These are phyloP conservation scores for Coffea eugenioides DNA, from an alignment of 257 asterid genomes.

Conservation along the genomic window DNA sequence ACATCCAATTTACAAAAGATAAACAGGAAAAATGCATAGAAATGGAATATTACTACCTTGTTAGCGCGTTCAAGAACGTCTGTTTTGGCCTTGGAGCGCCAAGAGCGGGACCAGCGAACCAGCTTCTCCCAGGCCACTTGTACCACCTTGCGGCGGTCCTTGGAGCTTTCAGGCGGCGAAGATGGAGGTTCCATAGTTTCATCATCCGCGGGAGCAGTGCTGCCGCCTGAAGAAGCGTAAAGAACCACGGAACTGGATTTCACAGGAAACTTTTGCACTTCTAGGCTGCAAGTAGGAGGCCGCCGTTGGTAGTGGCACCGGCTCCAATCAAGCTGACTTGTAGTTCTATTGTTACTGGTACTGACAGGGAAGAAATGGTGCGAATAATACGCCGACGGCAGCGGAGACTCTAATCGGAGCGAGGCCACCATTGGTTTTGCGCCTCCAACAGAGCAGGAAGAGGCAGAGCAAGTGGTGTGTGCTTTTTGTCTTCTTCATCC, in stretches of 20 bases:
- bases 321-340: background rate
- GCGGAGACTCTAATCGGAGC: slow-evolving; percentile 33
- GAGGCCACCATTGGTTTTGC: slow-evolving; percentile 54
- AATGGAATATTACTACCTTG: slow-evolving; percentile 41
- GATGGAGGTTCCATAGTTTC: slow-evolving; percentile 33
- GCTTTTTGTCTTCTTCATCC: no score
- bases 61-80: slow-evolving; percentile 86
- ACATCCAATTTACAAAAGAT: background rate
- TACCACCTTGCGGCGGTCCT: slow-evolving; percentile 71
- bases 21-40: no score
- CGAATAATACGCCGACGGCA: slow-evolving; percentile 22
- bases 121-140: slow-evolving; percentile 89
- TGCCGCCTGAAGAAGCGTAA: slow-evolving; percentile 17
- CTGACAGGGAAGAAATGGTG: background rate
- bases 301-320: background rate
- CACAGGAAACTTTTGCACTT: slow-evolving; percentile 7
- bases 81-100: slow-evolving; percentile 73
- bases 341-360: no score
- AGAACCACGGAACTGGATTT: slow-evolving; percentile 1
- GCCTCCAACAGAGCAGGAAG: background rate
- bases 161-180: slow-evolving; percentile 34
- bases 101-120: slow-evolving; percentile 93
- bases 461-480: background rate
- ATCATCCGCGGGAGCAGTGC: slow-evolving; percentile 5
- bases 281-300: background rate